phyloP scores from a whole-genome alignment of 345 rosid genomes.

The Moricandia moricandioides region DNA sequence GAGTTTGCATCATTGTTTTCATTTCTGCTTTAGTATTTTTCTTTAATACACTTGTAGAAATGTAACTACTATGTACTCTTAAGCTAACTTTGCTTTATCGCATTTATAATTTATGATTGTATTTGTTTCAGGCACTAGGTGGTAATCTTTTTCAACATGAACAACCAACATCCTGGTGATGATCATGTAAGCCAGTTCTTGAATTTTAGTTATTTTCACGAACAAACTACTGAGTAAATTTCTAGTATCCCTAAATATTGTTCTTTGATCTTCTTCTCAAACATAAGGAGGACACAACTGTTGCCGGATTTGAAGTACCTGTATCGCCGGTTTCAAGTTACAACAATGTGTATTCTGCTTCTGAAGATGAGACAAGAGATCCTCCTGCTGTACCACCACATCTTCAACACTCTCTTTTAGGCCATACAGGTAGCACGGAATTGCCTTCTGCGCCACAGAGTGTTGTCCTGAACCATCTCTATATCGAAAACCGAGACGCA shows the following conservation, averaged over 20 bases:
- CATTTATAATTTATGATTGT: background rate
- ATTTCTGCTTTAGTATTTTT: background rate
- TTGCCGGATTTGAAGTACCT: conserved; percentile 85
- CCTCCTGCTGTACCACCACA: conserved; percentile 86
- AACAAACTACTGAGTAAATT: background rate
- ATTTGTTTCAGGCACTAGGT: conserved; percentile 23
- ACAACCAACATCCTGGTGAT: conserved; percentile 45
- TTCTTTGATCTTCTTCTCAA: conserved; percentile 3
- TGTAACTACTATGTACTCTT: background rate
- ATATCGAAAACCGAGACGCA: conserved; percentile 76
- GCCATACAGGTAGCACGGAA: conserved; percentile 51
- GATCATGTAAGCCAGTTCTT: conserved; percentile 51
- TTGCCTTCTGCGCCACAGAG: conserved; percentile 56
- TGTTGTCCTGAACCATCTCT: conserved; percentile 82
- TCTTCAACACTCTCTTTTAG: conserved; percentile 60
- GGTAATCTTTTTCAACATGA: conserved; percentile 49
- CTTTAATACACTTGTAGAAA: background rate
- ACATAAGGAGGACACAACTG: conserved; percentile 73
- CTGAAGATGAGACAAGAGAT: conserved; percentile 82
- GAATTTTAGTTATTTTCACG: background rate
- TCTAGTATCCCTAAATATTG: background rate
- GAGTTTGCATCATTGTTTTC: conserved; percentile 1
- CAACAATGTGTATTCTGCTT: conserved; percentile 56
- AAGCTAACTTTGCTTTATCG: background rate
- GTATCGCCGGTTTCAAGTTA: conserved; percentile 91